Base-by-base conservation (phyloP, 345 rosid genomes). In the Linum lewisii region DNA sequence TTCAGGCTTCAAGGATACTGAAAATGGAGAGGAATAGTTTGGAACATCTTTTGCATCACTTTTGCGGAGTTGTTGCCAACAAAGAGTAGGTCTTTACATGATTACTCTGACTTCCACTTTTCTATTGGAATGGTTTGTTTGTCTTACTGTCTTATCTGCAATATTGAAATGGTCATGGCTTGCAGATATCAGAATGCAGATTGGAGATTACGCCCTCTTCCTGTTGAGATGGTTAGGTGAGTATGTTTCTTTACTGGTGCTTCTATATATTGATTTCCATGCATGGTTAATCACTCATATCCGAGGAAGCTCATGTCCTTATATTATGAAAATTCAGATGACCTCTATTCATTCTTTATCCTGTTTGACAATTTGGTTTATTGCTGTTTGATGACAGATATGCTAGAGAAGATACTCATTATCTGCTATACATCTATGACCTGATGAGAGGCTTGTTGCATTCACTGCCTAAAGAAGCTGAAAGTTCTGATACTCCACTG, bases 391-490 rank as follows among this genome's bases (percentile, higher is more conserved):
- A 50, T 72, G 74, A 63, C 79, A 92, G 98, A 81, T 92, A 92
- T 79, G 98, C 87, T 54, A 81, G 97, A 74, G 97, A 92, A 73
- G 98, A 88, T 73, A 92, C 98, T 11, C 97, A 92, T 78, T 92
- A 86, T 74, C 76, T 86, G 68, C 71, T 92, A 79, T 77, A 84
- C 69, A 83, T 92, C 18, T 85, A 77, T 77, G 95, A 92, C 71
- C 6, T 74, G 59, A 88, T 92, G 98, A 83, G 77, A 61, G 62
- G 58, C 54, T 59, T 73, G 52, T 71, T 88, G 75, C 61, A 63
- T 29, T 64, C 74, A 47, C 56, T 71, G 74, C 68, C 82, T 45
- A 74, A 65, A 61, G 77, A 78, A 61, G 34, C 60, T 57, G 89
- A 72, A 67, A 72, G 67, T 51, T 67, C 72, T 47, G 89, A 83